Evolutionary conservation across 257 asterid species (phyloP).

Genomic region (Agastache rugosa): DNA sequence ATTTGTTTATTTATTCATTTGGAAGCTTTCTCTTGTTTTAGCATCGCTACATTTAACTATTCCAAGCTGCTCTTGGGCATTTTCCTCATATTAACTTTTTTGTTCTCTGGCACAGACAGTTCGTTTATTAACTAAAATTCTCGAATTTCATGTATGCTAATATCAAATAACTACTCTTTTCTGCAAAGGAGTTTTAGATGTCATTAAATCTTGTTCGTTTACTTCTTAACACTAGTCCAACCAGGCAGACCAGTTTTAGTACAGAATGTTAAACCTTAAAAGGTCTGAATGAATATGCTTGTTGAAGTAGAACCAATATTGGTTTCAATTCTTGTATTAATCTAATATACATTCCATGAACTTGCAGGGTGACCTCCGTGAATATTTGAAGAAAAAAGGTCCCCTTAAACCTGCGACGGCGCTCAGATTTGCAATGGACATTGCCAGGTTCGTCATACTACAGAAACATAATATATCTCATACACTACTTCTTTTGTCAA

Average conservation of each 20-base stretch:
- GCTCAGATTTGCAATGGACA: constrained; percentile 91
- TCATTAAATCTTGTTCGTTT: no score
- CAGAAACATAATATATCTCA: background rate
- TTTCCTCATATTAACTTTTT: no score
- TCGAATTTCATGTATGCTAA: no score
- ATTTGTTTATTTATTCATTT: background rate
- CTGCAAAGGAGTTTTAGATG: no score
- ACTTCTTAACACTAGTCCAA: no score
- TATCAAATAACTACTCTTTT: no score
- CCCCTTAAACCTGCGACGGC: constrained; percentile 87
- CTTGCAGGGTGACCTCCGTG: constrained; percentile 82
- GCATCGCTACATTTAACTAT: no score
- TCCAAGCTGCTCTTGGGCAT: background rate
- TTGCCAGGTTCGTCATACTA: constrained; percentile 71
- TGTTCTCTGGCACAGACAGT: no score
- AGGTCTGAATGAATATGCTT: background rate
- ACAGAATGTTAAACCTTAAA: no score
- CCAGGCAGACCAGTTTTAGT: no score
- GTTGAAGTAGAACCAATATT: background rate
- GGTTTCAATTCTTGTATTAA: constrained; percentile 6
- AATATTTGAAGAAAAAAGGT: constrained; percentile 67
- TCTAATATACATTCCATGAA: constrained; percentile 22
- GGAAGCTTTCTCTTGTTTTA: no score
- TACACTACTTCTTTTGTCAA: background rate
- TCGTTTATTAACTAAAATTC: no score